Evolutionary conservation across 768 basidiomycete genomes (phyloP).

Genomic region (Gymnopilus junonius): DNA sequence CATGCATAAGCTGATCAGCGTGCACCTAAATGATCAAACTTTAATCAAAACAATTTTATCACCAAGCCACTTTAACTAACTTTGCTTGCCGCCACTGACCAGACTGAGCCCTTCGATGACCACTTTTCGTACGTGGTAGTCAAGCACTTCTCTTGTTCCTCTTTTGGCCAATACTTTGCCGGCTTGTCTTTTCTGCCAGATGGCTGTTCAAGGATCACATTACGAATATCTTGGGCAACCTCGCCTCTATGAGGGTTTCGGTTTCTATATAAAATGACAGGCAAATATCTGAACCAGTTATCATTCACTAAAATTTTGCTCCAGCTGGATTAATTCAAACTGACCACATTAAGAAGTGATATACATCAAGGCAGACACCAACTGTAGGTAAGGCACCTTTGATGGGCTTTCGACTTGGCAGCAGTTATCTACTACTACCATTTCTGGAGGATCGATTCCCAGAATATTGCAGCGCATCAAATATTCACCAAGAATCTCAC

Average conservation of each 20-base stretch:
- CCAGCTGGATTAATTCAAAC: neutral
- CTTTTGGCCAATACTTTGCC: conserved; percentile 8
- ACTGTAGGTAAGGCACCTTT: neutral
- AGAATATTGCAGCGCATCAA: neutral
- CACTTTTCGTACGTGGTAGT: neutral
- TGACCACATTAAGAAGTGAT: conserved; percentile 9
- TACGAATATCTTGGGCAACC: neutral
- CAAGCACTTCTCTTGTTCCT: neutral
- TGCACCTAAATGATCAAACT: neutral
- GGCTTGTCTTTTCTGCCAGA: neutral
- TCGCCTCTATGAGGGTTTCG: neutral
- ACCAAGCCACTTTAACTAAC: neutral
- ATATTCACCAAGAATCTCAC: neutral
- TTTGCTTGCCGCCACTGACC: conserved; percentile 7
- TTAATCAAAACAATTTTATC: neutral
- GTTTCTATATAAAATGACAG: neutral
- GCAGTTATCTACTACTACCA: conserved; percentile 9
- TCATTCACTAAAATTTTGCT: neutral
- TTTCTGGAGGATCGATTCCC: neutral
- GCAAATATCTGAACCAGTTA: neutral
- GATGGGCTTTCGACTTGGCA: neutral
- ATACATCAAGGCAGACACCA: conserved; percentile 4
- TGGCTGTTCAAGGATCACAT: neutral
- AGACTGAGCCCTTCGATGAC: neutral
- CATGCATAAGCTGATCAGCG: neutral